Evolutionary conservation across 306 rosid genomes (phyloP).

Genomic region (Arachis stenosperma): DNA sequence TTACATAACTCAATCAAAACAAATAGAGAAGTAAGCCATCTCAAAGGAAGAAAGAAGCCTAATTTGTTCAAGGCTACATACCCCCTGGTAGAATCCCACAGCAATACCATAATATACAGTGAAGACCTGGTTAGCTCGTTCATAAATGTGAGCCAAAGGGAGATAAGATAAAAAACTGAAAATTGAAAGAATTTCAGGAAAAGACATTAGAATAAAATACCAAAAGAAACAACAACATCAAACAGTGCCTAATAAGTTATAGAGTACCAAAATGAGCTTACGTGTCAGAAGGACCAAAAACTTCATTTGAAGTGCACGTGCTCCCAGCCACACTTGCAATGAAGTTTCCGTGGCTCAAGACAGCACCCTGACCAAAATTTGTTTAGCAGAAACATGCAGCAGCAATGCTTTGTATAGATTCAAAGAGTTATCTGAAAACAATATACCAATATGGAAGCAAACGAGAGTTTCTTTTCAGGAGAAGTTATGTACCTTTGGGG

Average conservation of each 20-base stretch:
- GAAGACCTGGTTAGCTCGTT: conserved; percentile 84
- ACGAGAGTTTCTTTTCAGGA: conserved; percentile 22
- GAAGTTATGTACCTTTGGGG: conserved; percentile 73
- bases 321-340: conserved; percentile 90
- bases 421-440: conserved; percentile 9
- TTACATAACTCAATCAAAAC: conserved; percentile 19
- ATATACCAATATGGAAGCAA: conserved; percentile 37
- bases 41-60: conserved; percentile 33
- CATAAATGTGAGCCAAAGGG: conserved; percentile 97
- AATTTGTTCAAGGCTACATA: conserved; percentile 46
- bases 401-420: conserved; percentile 24
- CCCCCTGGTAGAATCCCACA: conserved; percentile 99
- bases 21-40: background rate
- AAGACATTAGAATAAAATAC: conserved; percentile 35
- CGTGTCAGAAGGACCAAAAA: conserved; percentile 81
- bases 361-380: conserved; percentile 77
- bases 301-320: conserved; percentile 40
- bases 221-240: conserved; percentile 20
- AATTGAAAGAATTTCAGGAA: conserved; percentile 42
- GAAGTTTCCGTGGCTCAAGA: conserved; percentile 82
- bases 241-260: background rate
- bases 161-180: conserved; percentile 94
- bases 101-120: conserved; percentile 75
- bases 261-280: conserved; percentile 49
- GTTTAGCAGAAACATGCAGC: conserved; percentile 37